These are phyloP conservation scores for Elsinoe ampelina DNA, from an alignment of 2,329 filamentous ascomycete genomes.

Conservation along the genomic window DNA sequence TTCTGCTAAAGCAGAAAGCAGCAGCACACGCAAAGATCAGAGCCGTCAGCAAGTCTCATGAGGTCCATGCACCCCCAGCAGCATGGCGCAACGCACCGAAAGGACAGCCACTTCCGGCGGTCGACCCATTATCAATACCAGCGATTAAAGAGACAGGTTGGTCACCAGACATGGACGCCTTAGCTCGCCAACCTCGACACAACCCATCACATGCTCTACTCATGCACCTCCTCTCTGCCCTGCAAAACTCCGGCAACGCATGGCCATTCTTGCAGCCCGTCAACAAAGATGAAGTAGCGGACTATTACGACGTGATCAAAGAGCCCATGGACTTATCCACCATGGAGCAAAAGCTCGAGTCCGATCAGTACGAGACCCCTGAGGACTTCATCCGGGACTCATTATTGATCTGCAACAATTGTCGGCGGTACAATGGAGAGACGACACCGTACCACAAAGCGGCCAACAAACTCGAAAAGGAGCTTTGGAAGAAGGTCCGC, in stretches of 20 bases:
- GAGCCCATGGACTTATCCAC: slow-evolving; percentile 94
- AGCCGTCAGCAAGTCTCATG: slow-evolving; percentile 79
- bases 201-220: slow-evolving; percentile 95
- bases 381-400: slow-evolving; percentile 90
- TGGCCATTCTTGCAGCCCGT: slow-evolving; percentile 96
- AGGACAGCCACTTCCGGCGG: slow-evolving; percentile 50
- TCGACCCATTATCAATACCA: slow-evolving; percentile 77
- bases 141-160: slow-evolving; percentile 87
- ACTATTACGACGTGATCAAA: slow-evolving; percentile 98
- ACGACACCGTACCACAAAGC: slow-evolving; percentile 91
- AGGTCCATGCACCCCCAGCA: slow-evolving; percentile 74
- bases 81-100: slow-evolving; percentile 60
- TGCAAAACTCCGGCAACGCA: slow-evolving; percentile 85
- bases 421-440: slow-evolving; percentile 92
- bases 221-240: slow-evolving; percentile 81
- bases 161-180: slow-evolving; percentile 95
- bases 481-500: slow-evolving; percentile 88
- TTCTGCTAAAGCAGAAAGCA: slow-evolving; percentile 96
- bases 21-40: slow-evolving; percentile 90
- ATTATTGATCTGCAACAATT: slow-evolving; percentile 86
- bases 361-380: slow-evolving; percentile 80
- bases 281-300: slow-evolving; percentile 90
- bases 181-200: slow-evolving; percentile 87
- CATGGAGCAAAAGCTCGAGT: slow-evolving; percentile 93
- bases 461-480: slow-evolving; percentile 86